phyloP scores from a whole-genome alignment of 805 yeast species.

The Saccharomycopsis fibuligera region DNA sequence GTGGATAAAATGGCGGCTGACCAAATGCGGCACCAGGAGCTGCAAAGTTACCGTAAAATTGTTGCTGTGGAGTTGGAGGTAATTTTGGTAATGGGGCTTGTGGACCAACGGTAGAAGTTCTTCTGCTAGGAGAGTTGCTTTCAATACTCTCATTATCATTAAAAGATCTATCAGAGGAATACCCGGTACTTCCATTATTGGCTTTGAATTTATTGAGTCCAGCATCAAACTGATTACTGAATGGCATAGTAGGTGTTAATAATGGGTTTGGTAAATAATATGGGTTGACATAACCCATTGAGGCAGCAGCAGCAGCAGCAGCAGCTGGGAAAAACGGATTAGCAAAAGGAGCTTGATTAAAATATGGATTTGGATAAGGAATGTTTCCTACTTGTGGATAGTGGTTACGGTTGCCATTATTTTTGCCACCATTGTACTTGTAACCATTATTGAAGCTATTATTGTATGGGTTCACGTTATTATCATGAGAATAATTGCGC shows the following conservation, averaged over 20 bases:
- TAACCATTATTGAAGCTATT: conserved; percentile 15
- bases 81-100: conserved; percentile 10
- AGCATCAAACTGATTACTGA: not conserved
- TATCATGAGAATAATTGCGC: conserved; percentile 11
- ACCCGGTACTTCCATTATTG: not conserved
- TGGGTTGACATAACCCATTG: conserved; percentile 8
- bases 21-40: not conserved
- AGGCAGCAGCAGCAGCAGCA: conserved; percentile 1
- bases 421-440: not conserved
- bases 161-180: conserved; percentile 5
- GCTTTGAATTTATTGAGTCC: not conserved
- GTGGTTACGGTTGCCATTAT: not conserved
- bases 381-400: not conserved
- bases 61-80: conserved; percentile 11
- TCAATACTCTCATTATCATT: conserved; percentile 10
- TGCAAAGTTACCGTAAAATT: conserved; percentile 24
- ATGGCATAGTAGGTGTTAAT: not conserved
- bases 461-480: conserved; percentile 22
- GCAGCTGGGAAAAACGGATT: conserved; percentile 8
- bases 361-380: conserved; percentile 3
- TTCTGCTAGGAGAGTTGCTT: conserved; percentile 10
- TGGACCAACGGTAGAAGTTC: conserved; percentile 14
- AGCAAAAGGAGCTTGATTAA: conserved; percentile 5
- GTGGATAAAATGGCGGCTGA: not conserved
- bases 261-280: conserved; percentile 1